Evolutionary conservation across 192 early-diverging fungal genomes (phyloP).

Genomic region (Dissophora ornata): DNA sequence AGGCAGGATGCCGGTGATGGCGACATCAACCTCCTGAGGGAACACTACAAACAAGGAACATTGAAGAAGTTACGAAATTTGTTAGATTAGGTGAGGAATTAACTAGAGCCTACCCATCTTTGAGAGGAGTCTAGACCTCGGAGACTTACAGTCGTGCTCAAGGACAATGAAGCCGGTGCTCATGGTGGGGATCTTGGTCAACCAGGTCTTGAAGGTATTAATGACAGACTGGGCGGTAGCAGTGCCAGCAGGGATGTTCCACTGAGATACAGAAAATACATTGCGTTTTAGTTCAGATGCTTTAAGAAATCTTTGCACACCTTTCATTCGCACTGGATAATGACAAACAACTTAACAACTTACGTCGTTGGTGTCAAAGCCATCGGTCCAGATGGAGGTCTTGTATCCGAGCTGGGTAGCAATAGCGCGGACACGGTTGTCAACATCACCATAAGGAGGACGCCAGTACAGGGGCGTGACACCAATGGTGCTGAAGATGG

Average conservation of each 20-base stretch:
- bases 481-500: slow-evolving; percentile 62
- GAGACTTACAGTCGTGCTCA: slow-evolving; percentile 63
- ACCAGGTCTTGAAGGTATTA: slow-evolving; percentile 57
- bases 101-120: too few relatives aligned
- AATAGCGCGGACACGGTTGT: slow-evolving; percentile 64
- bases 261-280: slow-evolving; percentile 9
- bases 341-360: not conserved
- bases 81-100: slow-evolving; percentile 7
- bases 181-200: slow-evolving; percentile 55
- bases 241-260: slow-evolving; percentile 44
- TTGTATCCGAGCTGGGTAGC: slow-evolving; percentile 63
- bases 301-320: too few relatives aligned
- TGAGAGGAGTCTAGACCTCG: too few relatives aligned
- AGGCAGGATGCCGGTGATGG: slow-evolving; percentile 47
- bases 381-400: slow-evolving; percentile 63
- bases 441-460: slow-evolving; percentile 61
- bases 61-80: too few relatives aligned
- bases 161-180: slow-evolving; percentile 62
- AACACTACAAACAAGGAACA: too few relatives aligned
- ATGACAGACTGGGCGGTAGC: slow-evolving; percentile 35
- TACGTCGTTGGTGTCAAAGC: slow-evolving; percentile 64
- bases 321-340: too few relatives aligned
- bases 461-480: slow-evolving; percentile 66
- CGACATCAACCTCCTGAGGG: slow-evolving; percentile 58
- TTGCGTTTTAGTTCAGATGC: not conserved